Conservation (phyloP, 2,329 filamentous ascomycete species). For the Xylaria digitata region DNA sequence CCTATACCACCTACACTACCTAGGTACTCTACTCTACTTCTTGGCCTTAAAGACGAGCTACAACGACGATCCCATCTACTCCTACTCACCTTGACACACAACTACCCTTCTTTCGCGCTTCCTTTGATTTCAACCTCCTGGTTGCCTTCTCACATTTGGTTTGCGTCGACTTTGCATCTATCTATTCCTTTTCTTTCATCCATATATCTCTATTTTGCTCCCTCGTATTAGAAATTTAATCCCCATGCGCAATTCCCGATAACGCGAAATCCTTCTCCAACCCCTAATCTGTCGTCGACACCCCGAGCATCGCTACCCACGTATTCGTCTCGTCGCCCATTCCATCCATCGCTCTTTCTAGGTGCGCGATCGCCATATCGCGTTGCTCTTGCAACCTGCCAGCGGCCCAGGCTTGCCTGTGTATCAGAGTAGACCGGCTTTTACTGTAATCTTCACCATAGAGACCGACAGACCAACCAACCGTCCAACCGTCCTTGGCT, state of each 20-base stretch:
- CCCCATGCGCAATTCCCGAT: slow-evolving; percentile 43
- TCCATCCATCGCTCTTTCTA: slow-evolving; percentile 12
- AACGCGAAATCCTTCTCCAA: slow-evolving; percentile 41
- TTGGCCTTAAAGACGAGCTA: slow-evolving; percentile 18
- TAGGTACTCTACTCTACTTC: background rate
- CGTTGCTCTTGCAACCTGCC: slow-evolving; percentile 19
- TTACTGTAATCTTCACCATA: slow-evolving; percentile 15
- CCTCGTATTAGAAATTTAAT: slow-evolving; percentile 35
- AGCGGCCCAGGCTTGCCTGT: slow-evolving; percentile 17
- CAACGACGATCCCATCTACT: no score
- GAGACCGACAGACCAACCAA: slow-evolving; percentile 4
- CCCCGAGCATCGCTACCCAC: slow-evolving; percentile 23
- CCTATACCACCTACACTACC: no score
- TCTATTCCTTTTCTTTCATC: slow-evolving; percentile 26
- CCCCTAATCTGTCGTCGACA: slow-evolving; percentile 22
- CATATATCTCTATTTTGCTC: slow-evolving; percentile 32
- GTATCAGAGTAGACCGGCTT: slow-evolving; percentile 22
- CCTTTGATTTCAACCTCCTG: slow-evolving; percentile 20
- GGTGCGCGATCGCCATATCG: slow-evolving; percentile 9
- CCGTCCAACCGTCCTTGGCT: slow-evolving; percentile 10
- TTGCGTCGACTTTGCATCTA: slow-evolving; percentile 18
- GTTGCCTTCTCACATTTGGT: slow-evolving; percentile 10
- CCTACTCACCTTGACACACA: no score
- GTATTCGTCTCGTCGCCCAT: slow-evolving; percentile 4
- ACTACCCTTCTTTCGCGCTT: slow-evolving; percentile 21